phyloP scores from a whole-genome alignment of 1,139 yeast genomes.

The Yamadazyma diddensiae region DNA sequence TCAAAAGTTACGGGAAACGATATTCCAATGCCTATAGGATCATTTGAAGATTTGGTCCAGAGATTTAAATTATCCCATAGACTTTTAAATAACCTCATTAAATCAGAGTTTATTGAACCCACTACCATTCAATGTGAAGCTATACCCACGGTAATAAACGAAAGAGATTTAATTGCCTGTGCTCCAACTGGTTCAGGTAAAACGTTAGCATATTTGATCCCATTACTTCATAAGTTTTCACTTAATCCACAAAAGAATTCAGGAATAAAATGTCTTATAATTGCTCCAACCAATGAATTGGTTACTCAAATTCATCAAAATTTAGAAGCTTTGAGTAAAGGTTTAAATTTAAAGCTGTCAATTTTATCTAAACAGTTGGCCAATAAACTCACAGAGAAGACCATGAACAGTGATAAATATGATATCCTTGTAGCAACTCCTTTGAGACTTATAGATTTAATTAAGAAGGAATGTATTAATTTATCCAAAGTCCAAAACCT shows the following conservation, averaged over 20 bases:
- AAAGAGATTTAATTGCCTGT: constrained; percentile 76
- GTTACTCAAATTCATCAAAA: constrained; percentile 83
- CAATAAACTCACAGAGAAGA: constrained; percentile 59
- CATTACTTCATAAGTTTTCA: constrained; percentile 59
- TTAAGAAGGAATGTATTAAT: constrained; percentile 57
- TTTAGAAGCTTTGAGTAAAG: constrained; percentile 53
- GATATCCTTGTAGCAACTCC: constrained; percentile 90
- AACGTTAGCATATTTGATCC: constrained; percentile 83
- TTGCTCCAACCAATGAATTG: constrained; percentile 85
- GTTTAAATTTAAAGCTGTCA: constrained; percentile 60
- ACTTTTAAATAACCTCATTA: constrained; percentile 62
- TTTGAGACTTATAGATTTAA: constrained; percentile 74
- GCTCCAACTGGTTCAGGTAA: constrained; percentile 97
- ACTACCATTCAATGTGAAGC: constrained; percentile 91
- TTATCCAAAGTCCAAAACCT: constrained; percentile 67
- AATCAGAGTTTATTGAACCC: constrained; percentile 75
- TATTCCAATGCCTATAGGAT: constrained; percentile 82
- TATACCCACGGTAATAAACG: constrained; percentile 63
- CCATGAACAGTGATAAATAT: constrained; percentile 58
- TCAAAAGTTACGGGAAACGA: constrained; percentile 75
- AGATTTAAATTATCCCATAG: constrained; percentile 66
- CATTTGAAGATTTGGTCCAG: constrained; percentile 73
- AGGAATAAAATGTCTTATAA: constrained; percentile 71
- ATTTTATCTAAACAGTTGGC: constrained; percentile 74
- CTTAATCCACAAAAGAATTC: constrained; percentile 23